Evolutionary conservation across 768 basidiomycete species (phyloP).

Genomic region (Hirschioporus abietinus): DNA sequence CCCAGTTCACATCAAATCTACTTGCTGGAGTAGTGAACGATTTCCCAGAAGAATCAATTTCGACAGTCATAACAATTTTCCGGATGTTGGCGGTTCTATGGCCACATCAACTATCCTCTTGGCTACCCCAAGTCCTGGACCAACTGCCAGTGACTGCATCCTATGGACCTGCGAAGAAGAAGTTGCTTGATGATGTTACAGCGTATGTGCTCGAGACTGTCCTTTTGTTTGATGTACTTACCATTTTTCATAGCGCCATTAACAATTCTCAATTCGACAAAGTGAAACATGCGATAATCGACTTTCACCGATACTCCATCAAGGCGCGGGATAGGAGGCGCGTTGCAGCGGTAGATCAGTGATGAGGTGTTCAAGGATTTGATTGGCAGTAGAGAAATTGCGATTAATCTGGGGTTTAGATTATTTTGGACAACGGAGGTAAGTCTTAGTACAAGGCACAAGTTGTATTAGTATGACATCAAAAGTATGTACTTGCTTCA

Average conservation of each 20-base stretch:
- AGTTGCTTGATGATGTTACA: slow-evolving; percentile 70
- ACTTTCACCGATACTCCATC: slow-evolving; percentile 66
- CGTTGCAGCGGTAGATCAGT: slow-evolving; percentile 33
- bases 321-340: slow-evolving; percentile 65
- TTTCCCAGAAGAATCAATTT: slow-evolving; percentile 82
- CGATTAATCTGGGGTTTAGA: neutral
- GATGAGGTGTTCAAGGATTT: slow-evolving; percentile 9
- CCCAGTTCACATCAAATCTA: slow-evolving; percentile 60
- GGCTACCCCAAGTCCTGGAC: slow-evolving; percentile 69
- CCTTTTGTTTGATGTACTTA: slow-evolving; percentile 4
- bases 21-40: slow-evolving; percentile 77
- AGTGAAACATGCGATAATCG: slow-evolving; percentile 72
- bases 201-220: slow-evolving; percentile 42
- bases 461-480: neutral
- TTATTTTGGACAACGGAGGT: neutral
- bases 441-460: neutral
- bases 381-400: neutral
- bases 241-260: slow-evolving; percentile 46
- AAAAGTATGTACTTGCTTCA: neutral
- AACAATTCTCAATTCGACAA: slow-evolving; percentile 65
- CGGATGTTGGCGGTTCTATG: slow-evolving; percentile 62
- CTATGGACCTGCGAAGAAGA: slow-evolving; percentile 47
- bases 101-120: slow-evolving; percentile 61
- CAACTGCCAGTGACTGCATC: slow-evolving; percentile 57
- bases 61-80: slow-evolving; percentile 72